phyloP scores from a whole-genome alignment of 1,284 basidiomycete genomes.

The Rhodotorula mucilaginosa region DNA sequence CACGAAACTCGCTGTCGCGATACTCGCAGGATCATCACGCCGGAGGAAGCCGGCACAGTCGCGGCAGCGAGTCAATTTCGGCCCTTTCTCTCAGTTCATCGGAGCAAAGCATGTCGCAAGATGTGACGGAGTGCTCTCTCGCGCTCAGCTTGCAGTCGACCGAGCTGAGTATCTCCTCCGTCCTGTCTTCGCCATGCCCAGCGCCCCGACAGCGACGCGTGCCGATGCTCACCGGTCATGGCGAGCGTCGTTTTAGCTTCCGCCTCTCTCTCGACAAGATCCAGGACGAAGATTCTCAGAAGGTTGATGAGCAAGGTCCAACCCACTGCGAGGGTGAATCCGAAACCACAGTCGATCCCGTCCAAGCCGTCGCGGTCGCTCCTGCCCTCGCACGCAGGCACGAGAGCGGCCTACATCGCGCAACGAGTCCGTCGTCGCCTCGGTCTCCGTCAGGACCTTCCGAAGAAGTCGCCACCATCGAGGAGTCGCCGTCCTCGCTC shows the following conservation, averaged over 20 bases:
- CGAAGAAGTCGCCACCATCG: neutral
- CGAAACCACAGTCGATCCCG: too few species aligned
- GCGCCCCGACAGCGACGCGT: conserved; percentile 15
- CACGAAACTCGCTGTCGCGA: conserved; percentile 17
- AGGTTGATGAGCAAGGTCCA: too few species aligned
- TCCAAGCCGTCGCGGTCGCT: too few species aligned
- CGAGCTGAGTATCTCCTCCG: conserved; percentile 31
- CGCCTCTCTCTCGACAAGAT: conserved; percentile 17
- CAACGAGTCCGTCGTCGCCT: conserved; percentile 13
- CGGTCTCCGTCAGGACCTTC: neutral
- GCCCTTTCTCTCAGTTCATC: conserved; percentile 9
- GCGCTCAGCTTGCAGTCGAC: conserved; percentile 24
- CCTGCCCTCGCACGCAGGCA: too few species aligned
- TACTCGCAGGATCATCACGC: conserved; percentile 31
- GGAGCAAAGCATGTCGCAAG: neutral
- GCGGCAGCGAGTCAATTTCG: conserved; percentile 6
- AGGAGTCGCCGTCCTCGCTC: conserved; percentile 5
- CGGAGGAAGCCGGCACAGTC: neutral
- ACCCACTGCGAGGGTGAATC: too few species aligned
- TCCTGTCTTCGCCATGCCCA: conserved; percentile 34
- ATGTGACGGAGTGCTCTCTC: conserved; percentile 14
- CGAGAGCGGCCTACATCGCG: neutral
- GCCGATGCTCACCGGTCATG: conserved; percentile 30
- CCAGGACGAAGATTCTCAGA: neutral
- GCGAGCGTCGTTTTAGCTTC: conserved; percentile 17